phyloP scores from a whole-genome alignment of 768 basidiomycete genomes.

The Clathrus columnatus region DNA sequence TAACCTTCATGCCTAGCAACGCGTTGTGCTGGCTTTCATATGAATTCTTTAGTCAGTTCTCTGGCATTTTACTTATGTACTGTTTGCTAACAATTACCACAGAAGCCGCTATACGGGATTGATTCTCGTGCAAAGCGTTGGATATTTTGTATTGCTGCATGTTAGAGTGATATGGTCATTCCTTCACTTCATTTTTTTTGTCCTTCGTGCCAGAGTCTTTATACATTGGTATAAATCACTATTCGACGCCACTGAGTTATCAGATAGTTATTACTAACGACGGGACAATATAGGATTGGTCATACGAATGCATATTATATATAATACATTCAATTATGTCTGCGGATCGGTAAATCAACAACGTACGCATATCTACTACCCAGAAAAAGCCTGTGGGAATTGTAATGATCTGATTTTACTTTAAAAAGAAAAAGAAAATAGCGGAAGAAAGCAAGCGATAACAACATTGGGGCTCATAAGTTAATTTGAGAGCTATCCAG shows the following conservation, averaged over 20 bases:
- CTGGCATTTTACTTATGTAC: neutral
- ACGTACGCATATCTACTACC: neutral
- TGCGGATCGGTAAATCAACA: neutral
- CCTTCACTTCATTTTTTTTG: neutral
- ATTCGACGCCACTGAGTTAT: neutral
- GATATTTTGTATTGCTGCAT: neutral
- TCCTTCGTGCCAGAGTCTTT: neutral
- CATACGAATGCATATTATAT: neutral
- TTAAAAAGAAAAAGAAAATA: neutral
- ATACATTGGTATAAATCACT: neutral
- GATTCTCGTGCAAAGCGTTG: neutral
- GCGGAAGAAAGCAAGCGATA: neutral
- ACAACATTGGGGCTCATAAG: constrained; percentile 18
- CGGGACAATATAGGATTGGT: neutral
- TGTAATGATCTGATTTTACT: no score
- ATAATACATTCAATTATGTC: neutral
- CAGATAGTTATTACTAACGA: neutral
- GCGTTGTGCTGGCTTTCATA: constrained; percentile 97
- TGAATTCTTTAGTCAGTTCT: constrained; percentile 90
- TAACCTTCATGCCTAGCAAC: constrained; percentile 95
- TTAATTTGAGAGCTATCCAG: constrained; percentile 66
- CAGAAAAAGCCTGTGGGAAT: neutral
- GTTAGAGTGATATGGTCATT: neutral
- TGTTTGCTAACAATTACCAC: constrained; percentile 13
- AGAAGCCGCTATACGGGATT: constrained; percentile 58